These are phyloP conservation scores for Entomortierella parvispora DNA, from an alignment of 192 early-diverging fungal genomes.

Conservation along the genomic window DNA sequence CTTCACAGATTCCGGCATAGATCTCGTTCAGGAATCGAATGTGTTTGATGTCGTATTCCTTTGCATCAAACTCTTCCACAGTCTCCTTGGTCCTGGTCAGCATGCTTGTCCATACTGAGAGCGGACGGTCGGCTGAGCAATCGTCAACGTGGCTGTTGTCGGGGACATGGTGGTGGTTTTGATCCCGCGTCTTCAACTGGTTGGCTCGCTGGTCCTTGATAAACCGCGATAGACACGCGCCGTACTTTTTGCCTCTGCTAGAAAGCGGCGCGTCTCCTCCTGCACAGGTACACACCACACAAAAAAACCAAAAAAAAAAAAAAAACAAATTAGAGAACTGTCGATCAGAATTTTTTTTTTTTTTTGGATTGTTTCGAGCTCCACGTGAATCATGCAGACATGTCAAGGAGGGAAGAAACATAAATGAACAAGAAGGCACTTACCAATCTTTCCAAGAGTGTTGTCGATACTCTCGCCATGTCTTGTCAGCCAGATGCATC, in stretches of 20 bases:
- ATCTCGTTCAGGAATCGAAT: conserved; percentile 92
- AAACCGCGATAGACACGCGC: conserved; percentile 82
- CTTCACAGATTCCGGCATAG: conserved; percentile 79
- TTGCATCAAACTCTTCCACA: conserved; percentile 81
- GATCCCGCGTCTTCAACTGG: no score
- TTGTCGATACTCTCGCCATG: conserved; percentile 96
- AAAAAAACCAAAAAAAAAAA: neutral
- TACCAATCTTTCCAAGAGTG: conserved; percentile 82
- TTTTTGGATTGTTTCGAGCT: no score
- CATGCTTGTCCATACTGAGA: conserved; percentile 88
- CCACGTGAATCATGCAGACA: no score
- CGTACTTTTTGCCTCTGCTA: conserved; percentile 74
- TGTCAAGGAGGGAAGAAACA: no score
- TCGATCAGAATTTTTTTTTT: no score
- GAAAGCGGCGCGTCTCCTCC: conserved; percentile 84
- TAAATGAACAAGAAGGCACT: no score
- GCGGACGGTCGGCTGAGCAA: conserved; percentile 33
- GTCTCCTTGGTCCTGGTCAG: conserved; percentile 88
- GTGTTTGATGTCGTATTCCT: conserved; percentile 81
- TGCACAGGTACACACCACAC: neutral
- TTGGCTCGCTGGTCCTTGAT: conserved; percentile 43
- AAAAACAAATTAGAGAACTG: no score
- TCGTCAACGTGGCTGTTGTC: conserved; percentile 16
- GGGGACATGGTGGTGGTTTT: conserved; percentile 4
- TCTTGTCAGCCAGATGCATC: conserved; percentile 83